Evolutionary conservation across 768 basidiomycete genomes (phyloP).

Genomic region (Tephrocybe rancida): DNA sequence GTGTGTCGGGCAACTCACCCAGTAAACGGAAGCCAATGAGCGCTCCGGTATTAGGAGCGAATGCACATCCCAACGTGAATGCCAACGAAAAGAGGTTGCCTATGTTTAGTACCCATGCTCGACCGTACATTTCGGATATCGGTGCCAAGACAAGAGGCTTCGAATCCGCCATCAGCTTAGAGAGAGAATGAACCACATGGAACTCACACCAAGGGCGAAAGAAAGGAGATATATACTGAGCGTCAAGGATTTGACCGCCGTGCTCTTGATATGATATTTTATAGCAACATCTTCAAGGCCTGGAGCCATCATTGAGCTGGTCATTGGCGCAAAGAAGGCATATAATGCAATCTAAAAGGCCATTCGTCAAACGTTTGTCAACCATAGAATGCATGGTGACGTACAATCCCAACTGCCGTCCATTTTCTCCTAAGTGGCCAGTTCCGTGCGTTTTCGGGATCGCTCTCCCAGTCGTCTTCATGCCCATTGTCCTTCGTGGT

Average conservation of each 20-base stretch:
- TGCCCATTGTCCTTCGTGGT: too few species aligned
- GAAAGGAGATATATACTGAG: constrained; percentile 69
- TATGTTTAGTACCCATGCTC: constrained; percentile 52
- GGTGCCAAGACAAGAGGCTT: constrained; percentile 66
- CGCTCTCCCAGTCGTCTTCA: constrained; percentile 62
- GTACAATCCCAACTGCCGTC: constrained; percentile 52
- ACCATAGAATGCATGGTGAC: constrained; percentile 26
- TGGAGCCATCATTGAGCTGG: constrained; percentile 70
- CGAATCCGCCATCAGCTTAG: neutral
- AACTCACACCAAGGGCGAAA: constrained; percentile 59
- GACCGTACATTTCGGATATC: constrained; percentile 73
- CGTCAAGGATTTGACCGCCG: constrained; percentile 57
- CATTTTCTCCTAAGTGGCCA: constrained; percentile 64
- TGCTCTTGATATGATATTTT: constrained; percentile 54
- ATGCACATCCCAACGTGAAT: constrained; percentile 71
- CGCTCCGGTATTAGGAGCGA: constrained; percentile 52
- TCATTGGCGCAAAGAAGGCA: constrained; percentile 49
- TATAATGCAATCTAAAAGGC: constrained; percentile 55
- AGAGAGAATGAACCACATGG: neutral
- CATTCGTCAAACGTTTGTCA: neutral
- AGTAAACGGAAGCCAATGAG: constrained; percentile 70
- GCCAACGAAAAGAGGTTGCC: constrained; percentile 60
- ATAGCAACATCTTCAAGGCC: constrained; percentile 57
- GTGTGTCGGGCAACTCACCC: constrained; percentile 32
- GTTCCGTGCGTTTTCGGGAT: constrained; percentile 66